Conservation (phyloP, 257 asterid species). For the Salvia miltiorrhiza region DNA sequence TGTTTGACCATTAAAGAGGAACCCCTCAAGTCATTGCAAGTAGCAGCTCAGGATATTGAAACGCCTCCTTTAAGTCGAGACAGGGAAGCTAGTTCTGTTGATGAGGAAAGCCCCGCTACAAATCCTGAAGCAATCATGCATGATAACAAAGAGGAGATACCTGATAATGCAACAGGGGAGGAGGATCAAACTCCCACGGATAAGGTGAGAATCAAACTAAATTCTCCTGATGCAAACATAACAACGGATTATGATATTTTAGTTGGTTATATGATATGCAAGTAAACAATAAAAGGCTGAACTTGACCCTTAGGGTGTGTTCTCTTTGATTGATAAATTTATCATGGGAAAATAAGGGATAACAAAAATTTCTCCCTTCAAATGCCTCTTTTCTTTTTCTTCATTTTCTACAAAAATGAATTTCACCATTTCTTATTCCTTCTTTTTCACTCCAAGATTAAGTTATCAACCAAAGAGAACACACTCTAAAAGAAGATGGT, state of each 20-base stretch:
- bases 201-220: constrained; percentile 16
- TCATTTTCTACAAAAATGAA: no score
- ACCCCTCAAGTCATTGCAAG: constrained; percentile 14
- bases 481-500: neutral
- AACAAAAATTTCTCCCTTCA: no score
- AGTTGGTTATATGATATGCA: neutral
- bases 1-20: constrained; percentile 15
- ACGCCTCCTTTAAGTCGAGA: neutral
- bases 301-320: no score
- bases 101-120: no score
- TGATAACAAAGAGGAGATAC: neutral
- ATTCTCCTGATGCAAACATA: neutral
- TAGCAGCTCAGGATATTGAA: constrained; percentile 9
- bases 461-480: no score
- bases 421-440: no score
- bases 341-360: no score
- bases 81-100: no score
- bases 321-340: no score
- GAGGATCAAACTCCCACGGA: constrained; percentile 15
- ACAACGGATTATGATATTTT: neutral
- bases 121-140: neutral
- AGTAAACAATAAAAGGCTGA: neutral
- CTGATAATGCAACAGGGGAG: neutral
- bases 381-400: no score
- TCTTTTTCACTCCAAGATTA: no score